Conservation (phyloP, 2,329 filamentous ascomycete genomes). For the Cyphellophora attinorum region DNA sequence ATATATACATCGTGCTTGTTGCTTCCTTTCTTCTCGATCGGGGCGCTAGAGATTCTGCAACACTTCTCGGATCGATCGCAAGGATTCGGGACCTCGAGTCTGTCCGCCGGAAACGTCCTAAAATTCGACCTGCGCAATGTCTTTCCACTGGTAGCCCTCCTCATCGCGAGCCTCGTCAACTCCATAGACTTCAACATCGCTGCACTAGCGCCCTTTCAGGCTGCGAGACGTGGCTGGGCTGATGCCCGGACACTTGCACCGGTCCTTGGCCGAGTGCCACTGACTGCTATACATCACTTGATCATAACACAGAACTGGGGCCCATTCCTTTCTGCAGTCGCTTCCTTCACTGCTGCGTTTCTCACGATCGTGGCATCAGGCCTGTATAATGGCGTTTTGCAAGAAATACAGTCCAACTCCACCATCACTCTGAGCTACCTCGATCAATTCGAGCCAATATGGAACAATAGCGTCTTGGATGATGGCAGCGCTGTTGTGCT, state of each 20-base stretch:
- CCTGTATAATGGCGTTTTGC: slow-evolving; percentile 22
- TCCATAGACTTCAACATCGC: slow-evolving; percentile 15
- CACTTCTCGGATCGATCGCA: too few species aligned
- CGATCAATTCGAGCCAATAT: slow-evolving; percentile 17
- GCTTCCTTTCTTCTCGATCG: slow-evolving; percentile 13
- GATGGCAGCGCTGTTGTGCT: slow-evolving; percentile 10
- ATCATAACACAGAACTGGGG: slow-evolving; percentile 11
- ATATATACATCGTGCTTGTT: slow-evolving; percentile 11
- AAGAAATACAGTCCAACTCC: slow-evolving; percentile 9
- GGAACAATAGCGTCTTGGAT: slow-evolving; percentile 7
- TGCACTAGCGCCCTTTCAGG: slow-evolving; percentile 11
- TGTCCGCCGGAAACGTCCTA: too few species aligned
- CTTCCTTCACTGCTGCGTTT: slow-evolving; percentile 13
- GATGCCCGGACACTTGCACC: too few species aligned
- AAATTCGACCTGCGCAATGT: too few species aligned
- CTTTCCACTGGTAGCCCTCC: slow-evolving; percentile 14
- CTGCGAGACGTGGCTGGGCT: too few species aligned
- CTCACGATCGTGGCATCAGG: slow-evolving; percentile 21
- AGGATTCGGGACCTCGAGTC: too few species aligned
- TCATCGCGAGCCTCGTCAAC: slow-evolving; percentile 11
- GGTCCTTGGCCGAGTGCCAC: too few species aligned
- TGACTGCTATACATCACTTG: too few species aligned
- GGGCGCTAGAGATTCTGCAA: slow-evolving; percentile 11
- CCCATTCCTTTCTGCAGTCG: slow-evolving; percentile 13
- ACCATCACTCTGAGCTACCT: slow-evolving; percentile 12